Base-by-base conservation (phyloP, 2,329 filamentous ascomycete species). In the Penicillium janthinellum region DNA sequence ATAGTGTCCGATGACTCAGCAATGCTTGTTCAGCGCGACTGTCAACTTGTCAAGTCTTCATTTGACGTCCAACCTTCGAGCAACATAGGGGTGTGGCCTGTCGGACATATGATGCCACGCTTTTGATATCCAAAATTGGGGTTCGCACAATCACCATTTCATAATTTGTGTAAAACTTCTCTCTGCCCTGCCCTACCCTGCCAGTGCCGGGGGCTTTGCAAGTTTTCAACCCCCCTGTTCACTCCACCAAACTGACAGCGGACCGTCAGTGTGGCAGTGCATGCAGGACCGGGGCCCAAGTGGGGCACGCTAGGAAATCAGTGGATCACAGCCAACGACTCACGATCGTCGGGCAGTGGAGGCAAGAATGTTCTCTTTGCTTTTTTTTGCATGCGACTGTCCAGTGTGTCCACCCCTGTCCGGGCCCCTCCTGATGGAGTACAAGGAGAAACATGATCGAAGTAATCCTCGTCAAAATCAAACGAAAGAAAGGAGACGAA, bases 181-280 rank as follows among this genome's bases (percentile, higher is more conserved):
- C 42, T 39, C 41, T 31, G 45, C 45, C 45, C 42, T 44, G 45
- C 45, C 45, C 42, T 44, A 51, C 20, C 20, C 20, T 20, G 20
- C 20, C 20, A 20, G 20, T 2, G 20, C 20, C 20, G 20, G 20
- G 20, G 20, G 2, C 35, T 41, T 52, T 52, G 14, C 7, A 20
- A 11, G 14, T 22, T 7, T n/a, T 25, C 20, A 25, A 25, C 37
- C 47, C 58, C 55, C 56, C 59, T 62, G 56, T 56, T 59, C 57
- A n/a, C 57, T 57, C 61, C 55, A 25, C 57, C 48, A 49, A 63
- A 63, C 52, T 67, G 67, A 67, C 65, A 67, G 64, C 66, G 64
- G 66, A 63, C 63, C 65, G 59, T 41, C 62, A 70, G 64, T 70
- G 67, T 69, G 67, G 67, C 67, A 70, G 67, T 70, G 67, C 67